Evolutionary conservation across 179 eudicot species (phyloP), one percentile per base, ranked within the genome.

Genomic region (Beta corolliflora): DNA sequence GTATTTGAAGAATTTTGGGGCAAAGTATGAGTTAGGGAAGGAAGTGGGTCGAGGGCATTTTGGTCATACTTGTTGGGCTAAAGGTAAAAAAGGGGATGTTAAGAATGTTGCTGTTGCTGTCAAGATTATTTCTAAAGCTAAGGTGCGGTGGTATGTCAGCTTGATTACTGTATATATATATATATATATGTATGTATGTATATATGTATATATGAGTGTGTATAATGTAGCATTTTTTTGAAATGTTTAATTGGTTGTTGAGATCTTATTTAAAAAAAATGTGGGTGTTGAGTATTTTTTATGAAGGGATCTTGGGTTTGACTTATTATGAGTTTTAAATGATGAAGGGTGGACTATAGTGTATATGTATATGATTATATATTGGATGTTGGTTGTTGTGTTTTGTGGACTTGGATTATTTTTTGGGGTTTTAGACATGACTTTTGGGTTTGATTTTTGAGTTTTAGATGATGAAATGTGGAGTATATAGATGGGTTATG

Each of bases 41-140:
- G 99, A 95, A 80, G 93, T 95, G 21, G 99, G 99, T 2, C 76
- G 98, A 85, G 99, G 99, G 84, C 99, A 95, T 92, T 95, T 95
- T 84, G 98, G 99, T 56, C 98, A 95, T 92, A 95, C 99, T 25
- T 93, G 99, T 73, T 90, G 88, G 91, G 99, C 97, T 0, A 92
- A 85, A 71, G 92, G 91, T 53, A 93, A 91, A 78, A 95, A 93
- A 45, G 99, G 99, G 3, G 94, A 87, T 75, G 79, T 93, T 52
- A 95, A 93, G 71, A 94, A 94, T 67, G 86, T 86, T 65, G 80
- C 82, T 68, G 97, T 93, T 73, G 99, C 98, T 73, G 93, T 93
- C 18, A 95, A 95, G 90, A 87, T 95, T 85, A 95, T 95, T 75
- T 91, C 98, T 73, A 95, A 95, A 90, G 95, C 95, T 84, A 95